These are phyloP conservation scores for Sanghuangporus baumii DNA, from an alignment of 1,284 basidiomycete species.

Conservation along the genomic window DNA sequence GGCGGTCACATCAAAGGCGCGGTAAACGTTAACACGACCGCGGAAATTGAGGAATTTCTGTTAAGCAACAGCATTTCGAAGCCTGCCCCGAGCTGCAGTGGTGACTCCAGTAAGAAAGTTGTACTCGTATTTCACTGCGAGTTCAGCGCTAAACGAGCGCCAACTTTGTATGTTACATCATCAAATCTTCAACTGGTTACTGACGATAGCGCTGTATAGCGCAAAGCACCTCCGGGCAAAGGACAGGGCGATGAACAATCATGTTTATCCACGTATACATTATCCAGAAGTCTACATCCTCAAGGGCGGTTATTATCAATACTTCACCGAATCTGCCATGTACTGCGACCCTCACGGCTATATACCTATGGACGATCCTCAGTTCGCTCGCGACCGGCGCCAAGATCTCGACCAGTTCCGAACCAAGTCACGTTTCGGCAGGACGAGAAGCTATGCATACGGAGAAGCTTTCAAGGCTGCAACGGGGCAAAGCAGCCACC, in stretches of 20 bases:
- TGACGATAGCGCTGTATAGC: slow-evolving; percentile 34
- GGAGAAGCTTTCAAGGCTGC: slow-evolving; percentile 55
- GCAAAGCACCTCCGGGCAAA: slow-evolving; percentile 89
- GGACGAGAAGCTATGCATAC: slow-evolving; percentile 86
- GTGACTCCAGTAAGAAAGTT: slow-evolving; percentile 69
- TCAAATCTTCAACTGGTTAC: neutral
- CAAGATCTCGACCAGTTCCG: slow-evolving; percentile 91
- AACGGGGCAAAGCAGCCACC: slow-evolving; percentile 30
- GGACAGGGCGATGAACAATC: slow-evolving; percentile 84
- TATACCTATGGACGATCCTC: slow-evolving; percentile 92
- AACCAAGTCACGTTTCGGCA: slow-evolving; percentile 70
- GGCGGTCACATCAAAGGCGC: slow-evolving; percentile 94
- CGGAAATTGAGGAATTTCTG: slow-evolving; percentile 77
- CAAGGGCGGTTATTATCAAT: slow-evolving; percentile 91
- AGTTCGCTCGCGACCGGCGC: slow-evolving; percentile 70
- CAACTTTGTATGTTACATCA: slow-evolving; percentile 73
- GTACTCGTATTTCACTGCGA: slow-evolving; percentile 98
- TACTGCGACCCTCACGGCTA: slow-evolving; percentile 83
- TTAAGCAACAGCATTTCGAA: slow-evolving; percentile 53
- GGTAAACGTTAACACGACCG: slow-evolving; percentile 85
- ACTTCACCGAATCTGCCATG: slow-evolving; percentile 62
- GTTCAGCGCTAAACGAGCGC: slow-evolving; percentile 92
- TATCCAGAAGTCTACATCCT: slow-evolving; percentile 98
- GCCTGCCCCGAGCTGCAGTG: slow-evolving; percentile 78
- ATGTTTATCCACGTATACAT: slow-evolving; percentile 87